phyloP scores from a whole-genome alignment of 2,329 filamentous ascomycete genomes.

The Fusarium bulbicola region DNA sequence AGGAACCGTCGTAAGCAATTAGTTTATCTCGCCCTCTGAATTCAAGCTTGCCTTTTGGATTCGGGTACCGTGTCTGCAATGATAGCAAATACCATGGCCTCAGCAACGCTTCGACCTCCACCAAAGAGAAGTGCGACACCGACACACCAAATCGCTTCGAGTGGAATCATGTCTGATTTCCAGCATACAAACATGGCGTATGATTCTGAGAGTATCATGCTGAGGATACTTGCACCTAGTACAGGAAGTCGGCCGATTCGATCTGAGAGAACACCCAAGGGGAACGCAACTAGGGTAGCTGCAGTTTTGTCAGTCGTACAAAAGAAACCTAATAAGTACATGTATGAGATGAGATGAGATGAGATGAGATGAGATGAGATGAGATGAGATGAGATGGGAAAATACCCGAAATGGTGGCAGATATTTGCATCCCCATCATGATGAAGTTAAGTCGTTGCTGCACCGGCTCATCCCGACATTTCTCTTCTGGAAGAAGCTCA shows the following conservation, averaged over 20 bases:
- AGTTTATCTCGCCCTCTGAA: neutral
- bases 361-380: neutral
- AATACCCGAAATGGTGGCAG: constrained; percentile 31
- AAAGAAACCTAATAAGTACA: neutral
- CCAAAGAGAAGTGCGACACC: constrained; percentile 38
- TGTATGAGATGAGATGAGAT: neutral
- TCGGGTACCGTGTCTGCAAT: constrained; percentile 32
- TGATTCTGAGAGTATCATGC: constrained; percentile 36
- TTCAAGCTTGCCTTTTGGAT: constrained; percentile 22
- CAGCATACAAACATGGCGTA: constrained; percentile 35
- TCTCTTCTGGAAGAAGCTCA: constrained; percentile 24
- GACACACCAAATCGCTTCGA: constrained; percentile 39
- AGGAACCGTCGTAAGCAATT: neutral
- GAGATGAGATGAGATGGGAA: neutral
- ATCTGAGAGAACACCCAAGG: constrained; percentile 37
- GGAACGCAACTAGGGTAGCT: constrained; percentile 38
- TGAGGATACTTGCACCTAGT: constrained; percentile 36
- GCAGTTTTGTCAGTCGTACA: neutral
- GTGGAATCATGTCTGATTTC: constrained; percentile 30
- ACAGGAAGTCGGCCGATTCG: constrained; percentile 38
- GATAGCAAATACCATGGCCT: constrained; percentile 43
- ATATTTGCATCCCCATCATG: constrained; percentile 32
- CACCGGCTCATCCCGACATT: constrained; percentile 31
- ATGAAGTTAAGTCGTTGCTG: constrained; percentile 38
- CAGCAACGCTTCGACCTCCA: constrained; percentile 39